phyloP scores from a whole-genome alignment of 768 basidiomycete genomes.

The Strobilomyces confusus region DNA sequence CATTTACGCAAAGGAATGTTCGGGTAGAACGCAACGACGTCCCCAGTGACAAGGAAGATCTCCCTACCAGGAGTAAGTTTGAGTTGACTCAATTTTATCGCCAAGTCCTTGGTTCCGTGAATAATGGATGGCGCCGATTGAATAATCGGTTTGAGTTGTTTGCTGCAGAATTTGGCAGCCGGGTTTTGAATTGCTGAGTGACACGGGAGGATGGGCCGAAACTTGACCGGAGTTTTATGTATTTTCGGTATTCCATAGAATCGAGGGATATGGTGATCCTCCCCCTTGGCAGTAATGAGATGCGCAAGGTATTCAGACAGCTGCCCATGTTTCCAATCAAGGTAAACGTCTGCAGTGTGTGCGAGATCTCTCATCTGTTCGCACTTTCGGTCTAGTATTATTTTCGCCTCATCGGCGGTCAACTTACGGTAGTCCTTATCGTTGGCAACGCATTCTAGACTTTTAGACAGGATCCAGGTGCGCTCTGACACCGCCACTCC shows the following conservation, averaged over 20 bases:
- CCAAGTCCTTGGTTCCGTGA: constrained; percentile 4
- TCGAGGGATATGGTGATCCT: background rate
- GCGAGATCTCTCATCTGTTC: background rate
- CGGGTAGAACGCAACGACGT: constrained; percentile 5
- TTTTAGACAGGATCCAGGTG: background rate
- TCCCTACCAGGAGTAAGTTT: rapidly evolving
- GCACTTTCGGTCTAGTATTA: background rate
- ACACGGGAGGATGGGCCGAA: background rate
- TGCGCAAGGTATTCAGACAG: background rate
- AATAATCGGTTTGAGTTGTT: constrained; percentile 11
- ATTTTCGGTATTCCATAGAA: constrained; percentile 17
- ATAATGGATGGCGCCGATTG: constrained; percentile 5
- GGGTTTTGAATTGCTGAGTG: background rate
- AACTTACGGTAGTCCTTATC: background rate
- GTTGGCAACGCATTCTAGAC: background rate
- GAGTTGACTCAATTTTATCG: constrained; percentile 13
- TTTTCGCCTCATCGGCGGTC: background rate
- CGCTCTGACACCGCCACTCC: background rate
- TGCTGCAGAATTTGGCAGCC: background rate
- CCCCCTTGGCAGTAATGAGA: background rate
- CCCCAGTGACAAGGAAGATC: background rate
- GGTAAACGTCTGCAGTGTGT: background rate
- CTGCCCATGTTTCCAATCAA: background rate
- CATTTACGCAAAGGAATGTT: background rate
- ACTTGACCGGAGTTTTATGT: constrained; percentile 7